Conservation (phyloP, 495 filamentous ascomycete species). For the Xylona heveae region DNA sequence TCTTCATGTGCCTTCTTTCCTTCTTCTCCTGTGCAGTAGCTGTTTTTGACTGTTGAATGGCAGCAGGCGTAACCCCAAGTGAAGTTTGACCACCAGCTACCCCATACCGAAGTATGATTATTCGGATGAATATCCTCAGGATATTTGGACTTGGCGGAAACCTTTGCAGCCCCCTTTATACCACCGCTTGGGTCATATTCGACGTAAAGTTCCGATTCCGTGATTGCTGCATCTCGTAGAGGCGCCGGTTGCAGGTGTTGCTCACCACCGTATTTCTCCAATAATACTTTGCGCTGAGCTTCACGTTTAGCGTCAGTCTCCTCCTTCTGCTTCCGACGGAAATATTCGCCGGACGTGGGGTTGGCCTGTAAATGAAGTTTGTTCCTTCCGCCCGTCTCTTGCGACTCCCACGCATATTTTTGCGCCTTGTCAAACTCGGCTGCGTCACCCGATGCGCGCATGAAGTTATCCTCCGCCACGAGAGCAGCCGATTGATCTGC, state of each 20-base stretch:
- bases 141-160: constrained; percentile 67
- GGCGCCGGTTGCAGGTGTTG: constrained; percentile 41
- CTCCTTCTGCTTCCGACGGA: constrained; percentile 54
- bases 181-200: constrained; percentile 83
- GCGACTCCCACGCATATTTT: constrained; percentile 83
- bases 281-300: constrained; percentile 44
- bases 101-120: constrained; percentile 88
- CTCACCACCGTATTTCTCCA: constrained; percentile 70
- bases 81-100: constrained; percentile 92
- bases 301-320: constrained; percentile 46
- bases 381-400: constrained; percentile 56
- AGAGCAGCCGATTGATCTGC: constrained; percentile 65
- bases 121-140: constrained; percentile 68
- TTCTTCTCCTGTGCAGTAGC: constrained; percentile 85
- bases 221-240: constrained; percentile 41
- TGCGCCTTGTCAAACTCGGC: constrained; percentile 85
- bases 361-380: constrained; percentile 84
- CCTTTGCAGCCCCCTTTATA: constrained; percentile 72
- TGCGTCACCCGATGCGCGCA: constrained; percentile 78
- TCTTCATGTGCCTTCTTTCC: constrained; percentile 55
- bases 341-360: constrained; percentile 74
- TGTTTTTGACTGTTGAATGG: constrained; percentile 81
- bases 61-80: constrained; percentile 97
- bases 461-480: constrained; percentile 86
- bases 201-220: constrained; percentile 71